Percentiles rank a stretch among this genome's conserved stretches.
phyloP scores from a whole-genome alignment of 495 filamentous ascomycete genomes.

The Xylaria scruposa region DNA sequence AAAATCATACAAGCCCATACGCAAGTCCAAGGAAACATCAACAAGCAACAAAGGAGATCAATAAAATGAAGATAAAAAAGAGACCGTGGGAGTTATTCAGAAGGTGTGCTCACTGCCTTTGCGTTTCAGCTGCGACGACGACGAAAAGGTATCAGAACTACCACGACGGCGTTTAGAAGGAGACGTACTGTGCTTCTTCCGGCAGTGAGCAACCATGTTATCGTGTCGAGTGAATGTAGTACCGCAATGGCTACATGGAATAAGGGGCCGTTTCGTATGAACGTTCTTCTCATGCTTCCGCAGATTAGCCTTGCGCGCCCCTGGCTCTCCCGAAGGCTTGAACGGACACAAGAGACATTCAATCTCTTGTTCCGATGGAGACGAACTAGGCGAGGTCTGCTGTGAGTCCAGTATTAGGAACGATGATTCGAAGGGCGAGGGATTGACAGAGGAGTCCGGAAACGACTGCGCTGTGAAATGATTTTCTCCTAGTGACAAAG shows the following conservation, averaged over 20 bases:
- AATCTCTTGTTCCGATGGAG: background rate
- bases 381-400: background rate
- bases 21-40: background rate
- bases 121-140: background rate
- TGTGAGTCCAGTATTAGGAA: background rate
- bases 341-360: background rate
- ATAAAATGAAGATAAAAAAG: background rate
- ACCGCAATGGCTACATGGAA: background rate
- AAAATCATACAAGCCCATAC: background rate
- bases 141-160: background rate
- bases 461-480: background rate
- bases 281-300: background rate
- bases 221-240: constrained; percentile 5
- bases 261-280: background rate
- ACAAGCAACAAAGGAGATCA: background rate
- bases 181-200: background rate
- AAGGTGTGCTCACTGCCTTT: background rate
- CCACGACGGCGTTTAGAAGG: constrained; percentile 1
- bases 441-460: background rate
- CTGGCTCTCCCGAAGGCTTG: background rate
- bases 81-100: background rate
- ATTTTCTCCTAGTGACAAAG: background rate
- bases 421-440: background rate
- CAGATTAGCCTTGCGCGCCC: background rate
- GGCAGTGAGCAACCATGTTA: background rate